Evolutionary conservation across 345 rosid genomes (phyloP), one percentile per base, ranked within the genome.

Genomic region (Salix exigua): DNA sequence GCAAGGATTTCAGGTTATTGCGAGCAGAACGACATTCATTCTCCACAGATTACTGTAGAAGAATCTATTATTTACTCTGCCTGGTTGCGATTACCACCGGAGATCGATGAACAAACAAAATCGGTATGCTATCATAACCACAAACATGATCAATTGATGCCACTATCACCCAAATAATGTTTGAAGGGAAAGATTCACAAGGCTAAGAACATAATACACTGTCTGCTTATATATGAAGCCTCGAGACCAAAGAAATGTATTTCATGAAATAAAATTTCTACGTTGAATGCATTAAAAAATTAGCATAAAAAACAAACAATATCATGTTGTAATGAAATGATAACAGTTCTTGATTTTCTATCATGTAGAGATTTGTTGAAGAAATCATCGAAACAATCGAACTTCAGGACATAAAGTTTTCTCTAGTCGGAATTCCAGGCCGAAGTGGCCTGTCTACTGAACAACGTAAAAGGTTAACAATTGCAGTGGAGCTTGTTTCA

Each of bases 1-100:
- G 94, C 98, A 6, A 88, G 98, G 80, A 84, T 94, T 75, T 91
- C 96, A 1, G 94, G 93, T 18, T 92, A 94, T 72, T 92, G 96
- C 51, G 97, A 94, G 81, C 98, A 92, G 82, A 84, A 83, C 0
- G 98, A 92, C 73, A 89, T 91, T 69, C 98, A 94, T 80, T 89
- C 98, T 68, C 91, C 92, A 0, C 89, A 84, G 60, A 82, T 92
- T 44, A 94, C 98, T 0, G 83, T 92, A 2, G 88, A 88, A 77
- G 98, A 92, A 79, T 92, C 97, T 1, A 35, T 91, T 18, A 78
- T 85, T 16, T 92, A 83, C 88, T 94, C 98, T 0, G 98, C 96
- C 21, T 89, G 96, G 94, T 82, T 92, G 68, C 89, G 98, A 17
- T 79, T 94, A 6, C 89, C 90, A 80, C 84, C 91, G 23, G 85